A percentile compares a stretch with the other conserved stretches of the same genome.
phyloP scores from a whole-genome alignment of 192 early-diverging fungal genomes.

The Funneliformis geosporum region DNA sequence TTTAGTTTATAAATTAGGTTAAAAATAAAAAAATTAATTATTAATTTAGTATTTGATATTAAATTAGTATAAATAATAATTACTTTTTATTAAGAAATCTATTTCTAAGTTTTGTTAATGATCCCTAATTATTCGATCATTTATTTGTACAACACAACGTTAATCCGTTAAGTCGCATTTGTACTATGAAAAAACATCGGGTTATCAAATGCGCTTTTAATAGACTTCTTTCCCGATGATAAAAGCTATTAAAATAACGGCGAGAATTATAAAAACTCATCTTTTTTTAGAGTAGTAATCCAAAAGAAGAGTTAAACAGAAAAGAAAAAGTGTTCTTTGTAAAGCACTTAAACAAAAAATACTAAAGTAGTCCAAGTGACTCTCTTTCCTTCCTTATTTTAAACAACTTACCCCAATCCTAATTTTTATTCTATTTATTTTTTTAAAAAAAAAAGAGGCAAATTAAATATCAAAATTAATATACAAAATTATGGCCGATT shows the following conservation, averaged over 20 bases:
- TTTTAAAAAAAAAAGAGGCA: background rate
- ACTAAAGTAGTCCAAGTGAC: background rate
- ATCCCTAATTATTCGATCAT: too few species aligned
- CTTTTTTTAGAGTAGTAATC: background rate
- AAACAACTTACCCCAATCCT: background rate
- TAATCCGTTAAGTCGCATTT: too few species aligned
- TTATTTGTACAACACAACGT: too few species aligned
- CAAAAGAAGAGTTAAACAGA: background rate
- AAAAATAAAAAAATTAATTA: too few species aligned
- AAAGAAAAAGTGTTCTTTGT: background rate
- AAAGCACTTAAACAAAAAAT: background rate
- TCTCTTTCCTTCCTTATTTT: background rate
- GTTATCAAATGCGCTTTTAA: too few species aligned
- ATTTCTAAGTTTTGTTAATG: too few species aligned
- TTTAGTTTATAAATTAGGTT: too few species aligned
- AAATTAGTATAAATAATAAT: too few species aligned
- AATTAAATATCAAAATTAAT: background rate
- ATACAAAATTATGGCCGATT: background rate
- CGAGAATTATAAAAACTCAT: background rate
- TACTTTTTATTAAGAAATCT: too few species aligned
- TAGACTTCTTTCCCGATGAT: background rate
- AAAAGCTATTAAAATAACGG: background rate
- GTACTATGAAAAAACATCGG: too few species aligned
- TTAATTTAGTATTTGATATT: too few species aligned
- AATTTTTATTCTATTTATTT: background rate